Conservation (phyloP, 345 rosid genomes). For the Rubroshorea leprosula region DNA sequence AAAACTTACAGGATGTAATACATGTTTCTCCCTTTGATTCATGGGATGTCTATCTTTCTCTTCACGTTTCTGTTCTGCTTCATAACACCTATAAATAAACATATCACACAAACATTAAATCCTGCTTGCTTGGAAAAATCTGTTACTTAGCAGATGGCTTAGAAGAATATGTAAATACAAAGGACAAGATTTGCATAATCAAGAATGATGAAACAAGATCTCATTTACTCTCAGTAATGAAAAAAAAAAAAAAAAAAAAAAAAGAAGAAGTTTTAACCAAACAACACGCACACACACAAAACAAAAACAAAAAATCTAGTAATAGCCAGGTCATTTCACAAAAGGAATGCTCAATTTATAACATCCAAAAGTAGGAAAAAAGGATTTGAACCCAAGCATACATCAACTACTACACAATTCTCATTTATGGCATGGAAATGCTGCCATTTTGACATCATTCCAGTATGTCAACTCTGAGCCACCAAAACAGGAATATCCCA, state of each 20-base stretch:
- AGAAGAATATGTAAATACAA: not conserved
- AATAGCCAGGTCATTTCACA: too few species aligned
- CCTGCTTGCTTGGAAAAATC: not conserved
- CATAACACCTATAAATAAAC: constrained; percentile 67
- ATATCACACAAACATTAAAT: constrained; percentile 16
- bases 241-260: too few species aligned
- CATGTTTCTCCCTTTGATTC: constrained; percentile 68
- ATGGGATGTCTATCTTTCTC: constrained; percentile 84
- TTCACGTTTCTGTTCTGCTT: constrained; percentile 74
- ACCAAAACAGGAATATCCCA: not conserved
- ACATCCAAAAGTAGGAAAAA: not conserved
- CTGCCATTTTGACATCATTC: not conserved
- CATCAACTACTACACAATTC: not conserved
- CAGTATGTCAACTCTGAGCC: not conserved
- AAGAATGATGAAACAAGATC: not conserved
- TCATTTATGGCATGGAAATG: not conserved
- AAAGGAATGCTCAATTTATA: too few species aligned
- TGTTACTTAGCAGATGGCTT: not conserved
- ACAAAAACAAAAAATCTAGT: too few species aligned
- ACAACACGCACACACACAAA: too few species aligned
- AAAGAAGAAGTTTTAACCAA: not conserved
- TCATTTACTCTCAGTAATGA: not conserved
- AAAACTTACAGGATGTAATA: constrained; percentile 65
- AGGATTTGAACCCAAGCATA: not conserved
- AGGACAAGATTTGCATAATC: not conserved